phyloP scores from a whole-genome alignment of 2,329 filamentous ascomycete genomes.

The Didymella sp. region DNA sequence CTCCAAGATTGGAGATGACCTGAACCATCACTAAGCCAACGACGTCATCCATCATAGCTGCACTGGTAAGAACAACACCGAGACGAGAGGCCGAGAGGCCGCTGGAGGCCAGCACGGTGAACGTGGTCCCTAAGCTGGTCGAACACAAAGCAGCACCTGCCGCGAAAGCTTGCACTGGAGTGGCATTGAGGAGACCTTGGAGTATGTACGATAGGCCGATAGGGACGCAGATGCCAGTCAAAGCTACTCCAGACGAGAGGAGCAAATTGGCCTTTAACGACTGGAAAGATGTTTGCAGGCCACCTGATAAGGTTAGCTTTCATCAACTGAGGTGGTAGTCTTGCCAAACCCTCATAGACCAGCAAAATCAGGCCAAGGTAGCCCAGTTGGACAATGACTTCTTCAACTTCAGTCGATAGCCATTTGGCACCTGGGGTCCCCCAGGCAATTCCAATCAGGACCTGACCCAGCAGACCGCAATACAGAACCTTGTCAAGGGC shows the following conservation, averaged over 20 bases:
- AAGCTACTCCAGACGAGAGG: slow-evolving; percentile 67
- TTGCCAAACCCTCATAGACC: slow-evolving; percentile 68
- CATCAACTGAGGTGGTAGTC: background rate
- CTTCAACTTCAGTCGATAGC: slow-evolving; percentile 61
- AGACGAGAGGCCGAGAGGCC: slow-evolving; percentile 62
- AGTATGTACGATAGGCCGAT: slow-evolving; percentile 72
- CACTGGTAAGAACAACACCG: slow-evolving; percentile 70
- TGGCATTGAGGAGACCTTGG: slow-evolving; percentile 57
- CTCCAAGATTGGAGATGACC: slow-evolving; percentile 72
- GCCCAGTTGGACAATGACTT: slow-evolving; percentile 68
- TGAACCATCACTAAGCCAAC: slow-evolving; percentile 79
- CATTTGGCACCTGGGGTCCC: slow-evolving; percentile 70
- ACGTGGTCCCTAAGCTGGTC: slow-evolving; percentile 76
- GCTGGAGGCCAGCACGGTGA: slow-evolving; percentile 69
- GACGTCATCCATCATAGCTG: slow-evolving; percentile 84
- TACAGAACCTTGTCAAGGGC: slow-evolving; percentile 67
- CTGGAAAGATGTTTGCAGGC: slow-evolving; percentile 62
- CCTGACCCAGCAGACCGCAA: slow-evolving; percentile 75
- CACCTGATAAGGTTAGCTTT: slow-evolving; percentile 54
- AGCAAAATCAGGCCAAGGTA: slow-evolving; percentile 76
- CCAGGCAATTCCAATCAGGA: slow-evolving; percentile 74
- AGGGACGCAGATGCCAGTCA: slow-evolving; percentile 69
- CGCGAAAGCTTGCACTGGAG: slow-evolving; percentile 69
- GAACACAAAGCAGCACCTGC: slow-evolving; percentile 76
- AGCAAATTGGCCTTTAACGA: slow-evolving; percentile 66